These are phyloP conservation scores for Rhodotorula babjevae DNA, from an alignment of 768 basidiomycete genomes.

Conservation along the genomic window DNA sequence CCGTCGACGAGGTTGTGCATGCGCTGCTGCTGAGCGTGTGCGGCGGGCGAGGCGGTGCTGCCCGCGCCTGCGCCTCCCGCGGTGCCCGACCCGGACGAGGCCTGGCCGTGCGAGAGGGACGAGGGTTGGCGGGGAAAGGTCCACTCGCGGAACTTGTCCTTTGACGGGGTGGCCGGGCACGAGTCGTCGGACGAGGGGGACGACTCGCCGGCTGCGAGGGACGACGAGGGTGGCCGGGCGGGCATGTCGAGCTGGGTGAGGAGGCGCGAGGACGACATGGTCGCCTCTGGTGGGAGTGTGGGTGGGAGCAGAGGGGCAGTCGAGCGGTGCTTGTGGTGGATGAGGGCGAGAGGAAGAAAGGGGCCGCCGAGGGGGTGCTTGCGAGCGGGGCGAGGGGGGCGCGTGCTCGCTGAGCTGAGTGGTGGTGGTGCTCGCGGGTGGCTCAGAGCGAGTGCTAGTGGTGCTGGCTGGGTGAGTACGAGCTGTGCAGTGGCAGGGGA, in stretches of 20 bases:
- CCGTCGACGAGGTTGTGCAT: not conserved
- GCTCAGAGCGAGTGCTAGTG: too few species aligned
- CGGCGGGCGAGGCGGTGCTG: not conserved
- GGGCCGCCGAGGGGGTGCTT: too few species aligned
- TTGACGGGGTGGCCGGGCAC: slow-evolving; percentile 3
- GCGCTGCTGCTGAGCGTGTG: not conserved
- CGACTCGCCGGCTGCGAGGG: not conserved
- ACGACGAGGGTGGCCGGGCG: not conserved
- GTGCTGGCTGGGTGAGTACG: too few species aligned
- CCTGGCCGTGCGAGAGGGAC: not conserved
- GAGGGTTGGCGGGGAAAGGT: slow-evolving; percentile 7
- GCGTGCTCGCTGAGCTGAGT: too few species aligned
- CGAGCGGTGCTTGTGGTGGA: not conserved
- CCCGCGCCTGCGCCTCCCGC: not conserved
- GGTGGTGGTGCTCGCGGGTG: too few species aligned
- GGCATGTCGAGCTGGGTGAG: slow-evolving; percentile 4
- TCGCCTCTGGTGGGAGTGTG: accelerated
- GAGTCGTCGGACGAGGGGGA: not conserved
- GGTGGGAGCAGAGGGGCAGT: not conserved
- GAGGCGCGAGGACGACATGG: not conserved
- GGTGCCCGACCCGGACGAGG: not conserved
- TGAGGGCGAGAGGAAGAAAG: too few species aligned
- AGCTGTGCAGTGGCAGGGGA: too few species aligned
- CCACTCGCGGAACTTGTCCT: slow-evolving; percentile 26
- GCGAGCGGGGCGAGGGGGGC: too few species aligned